phyloP scores from a whole-genome alignment of 2,329 filamentous ascomycete species.

The Cordyceps cicadae region DNA sequence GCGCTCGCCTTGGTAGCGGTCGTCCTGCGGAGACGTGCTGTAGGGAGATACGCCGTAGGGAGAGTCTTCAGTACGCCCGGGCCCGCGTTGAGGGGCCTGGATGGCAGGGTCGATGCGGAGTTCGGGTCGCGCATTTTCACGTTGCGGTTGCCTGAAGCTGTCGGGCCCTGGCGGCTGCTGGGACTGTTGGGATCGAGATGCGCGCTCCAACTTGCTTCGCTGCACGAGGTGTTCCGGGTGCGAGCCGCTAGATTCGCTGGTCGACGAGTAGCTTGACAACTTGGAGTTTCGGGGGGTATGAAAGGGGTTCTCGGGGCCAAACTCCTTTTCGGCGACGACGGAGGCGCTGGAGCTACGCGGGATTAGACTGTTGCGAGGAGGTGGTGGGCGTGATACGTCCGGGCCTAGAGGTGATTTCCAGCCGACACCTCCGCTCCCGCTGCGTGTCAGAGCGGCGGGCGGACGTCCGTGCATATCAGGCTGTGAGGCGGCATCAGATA shows the following conservation, averaged over 20 bases:
- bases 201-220: not conserved
- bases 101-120: constrained; percentile 27
- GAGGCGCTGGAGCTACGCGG: constrained; percentile 30
- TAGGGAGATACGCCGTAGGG: constrained; percentile 21
- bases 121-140: constrained; percentile 22
- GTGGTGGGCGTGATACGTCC: constrained; percentile 44
- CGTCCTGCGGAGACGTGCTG: constrained; percentile 18
- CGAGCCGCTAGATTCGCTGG: constrained; percentile 45
- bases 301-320: constrained; percentile 54
- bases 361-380: constrained; percentile 42
- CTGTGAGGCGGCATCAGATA: constrained; percentile 39
- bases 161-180: not conserved
- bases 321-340: constrained; percentile 50
- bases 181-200: not conserved
- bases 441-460: not conserved
- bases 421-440: constrained; percentile 14
- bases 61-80: constrained; percentile 21
- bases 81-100: constrained; percentile 19
- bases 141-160: constrained; percentile 45
- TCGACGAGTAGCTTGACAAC: constrained; percentile 55
- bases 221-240: constrained; percentile 30
- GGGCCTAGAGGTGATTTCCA: constrained; percentile 28
- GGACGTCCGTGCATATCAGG: constrained; percentile 22
- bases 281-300: constrained; percentile 56
- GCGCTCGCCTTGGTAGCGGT: not conserved